Conservation (phyloP, 2,329 filamentous ascomycete species). For the Talaromyces atroroseus region DNA sequence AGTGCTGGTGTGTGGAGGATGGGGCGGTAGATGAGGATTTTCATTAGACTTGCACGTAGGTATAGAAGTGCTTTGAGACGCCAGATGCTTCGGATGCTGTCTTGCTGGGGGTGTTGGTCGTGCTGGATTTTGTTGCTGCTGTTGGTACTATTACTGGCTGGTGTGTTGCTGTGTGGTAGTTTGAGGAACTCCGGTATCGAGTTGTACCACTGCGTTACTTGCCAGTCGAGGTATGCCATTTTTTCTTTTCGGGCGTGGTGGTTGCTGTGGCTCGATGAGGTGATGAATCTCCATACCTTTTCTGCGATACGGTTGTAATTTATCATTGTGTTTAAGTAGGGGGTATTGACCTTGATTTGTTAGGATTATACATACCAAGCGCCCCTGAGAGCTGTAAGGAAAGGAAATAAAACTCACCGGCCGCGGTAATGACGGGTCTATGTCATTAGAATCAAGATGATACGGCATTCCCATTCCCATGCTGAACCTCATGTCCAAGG, state of each 20-base stretch:
- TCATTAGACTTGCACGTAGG: constrained; percentile 81
- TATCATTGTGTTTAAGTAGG: constrained; percentile 82
- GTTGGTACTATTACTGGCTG: constrained; percentile 23
- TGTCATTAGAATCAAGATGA: constrained; percentile 74
- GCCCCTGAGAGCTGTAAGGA: no score
- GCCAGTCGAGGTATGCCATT: constrained; percentile 72
- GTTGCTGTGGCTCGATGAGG: constrained; percentile 60
- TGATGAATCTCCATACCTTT: constrained; percentile 80
- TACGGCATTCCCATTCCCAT: constrained; percentile 84
- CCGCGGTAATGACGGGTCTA: constrained; percentile 70
- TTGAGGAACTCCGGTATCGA: constrained; percentile 59
- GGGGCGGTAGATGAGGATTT: constrained; percentile 81
- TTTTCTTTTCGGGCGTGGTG: constrained; percentile 65
- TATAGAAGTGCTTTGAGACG: constrained; percentile 79
- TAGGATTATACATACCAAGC: background rate
- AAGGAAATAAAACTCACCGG: constrained; percentile 51
- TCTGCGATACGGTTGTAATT: constrained; percentile 74
- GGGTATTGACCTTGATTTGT: constrained; percentile 38
- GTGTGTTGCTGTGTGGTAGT: constrained; percentile 46
- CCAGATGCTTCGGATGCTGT: constrained; percentile 54
- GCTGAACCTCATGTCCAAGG: constrained; percentile 81
- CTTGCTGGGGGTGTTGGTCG: constrained; percentile 37
- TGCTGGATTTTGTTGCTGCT: background rate
- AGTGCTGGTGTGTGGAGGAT: constrained; percentile 75
- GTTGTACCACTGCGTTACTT: constrained; percentile 78